phyloP scores from a whole-genome alignment of 192 early-diverging fungal genomes.

The Pilobolus umbonatus region DNA sequence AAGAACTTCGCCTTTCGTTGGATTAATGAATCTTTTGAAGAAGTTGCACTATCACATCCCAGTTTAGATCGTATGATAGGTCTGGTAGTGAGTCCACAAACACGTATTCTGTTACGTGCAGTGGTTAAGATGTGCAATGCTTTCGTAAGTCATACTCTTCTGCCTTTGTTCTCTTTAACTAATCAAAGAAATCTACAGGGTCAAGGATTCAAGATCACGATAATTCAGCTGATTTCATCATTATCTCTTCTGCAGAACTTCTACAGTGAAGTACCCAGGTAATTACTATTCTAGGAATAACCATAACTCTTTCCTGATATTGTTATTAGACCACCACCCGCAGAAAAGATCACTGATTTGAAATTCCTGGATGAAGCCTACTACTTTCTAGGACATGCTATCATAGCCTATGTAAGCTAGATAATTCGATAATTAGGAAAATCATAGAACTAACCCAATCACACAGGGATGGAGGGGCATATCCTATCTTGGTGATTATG shows the following conservation, averaged over 20 bases:
- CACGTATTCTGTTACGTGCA: conserved; percentile 44
- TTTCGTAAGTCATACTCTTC: conserved; percentile 32
- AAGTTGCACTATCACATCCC: conserved; percentile 35
- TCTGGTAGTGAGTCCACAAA: conserved; percentile 46
- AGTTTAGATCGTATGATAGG: conserved; percentile 40
- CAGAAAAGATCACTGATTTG: conserved; percentile 25
- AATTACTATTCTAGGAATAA: conserved; percentile 1
- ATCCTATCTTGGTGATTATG: conserved; percentile 36
- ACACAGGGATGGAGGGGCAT: conserved; percentile 35
- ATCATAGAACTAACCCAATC: not conserved
- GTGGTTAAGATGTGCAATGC: conserved; percentile 44
- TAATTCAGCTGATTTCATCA: conserved; percentile 48
- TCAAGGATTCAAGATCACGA: conserved; percentile 59
- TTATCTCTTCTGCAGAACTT: conserved; percentile 55
- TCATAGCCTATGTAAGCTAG: conserved; percentile 52
- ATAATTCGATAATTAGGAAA: not conserved
- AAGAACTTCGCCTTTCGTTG: conserved; percentile 36
- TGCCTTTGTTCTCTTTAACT: conserved; percentile 7
- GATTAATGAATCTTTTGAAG: conserved; percentile 39
- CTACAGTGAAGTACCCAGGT: conserved; percentile 39
- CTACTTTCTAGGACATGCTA: conserved; percentile 52
- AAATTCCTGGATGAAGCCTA: conserved; percentile 44
- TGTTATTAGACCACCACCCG: conserved; percentile 32
- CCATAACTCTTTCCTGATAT: not conserved
- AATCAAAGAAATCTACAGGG: conserved; percentile 33